Base-by-base conservation (phyloP, 495 filamentous ascomycete genomes). In the Xylaria nigripes region DNA sequence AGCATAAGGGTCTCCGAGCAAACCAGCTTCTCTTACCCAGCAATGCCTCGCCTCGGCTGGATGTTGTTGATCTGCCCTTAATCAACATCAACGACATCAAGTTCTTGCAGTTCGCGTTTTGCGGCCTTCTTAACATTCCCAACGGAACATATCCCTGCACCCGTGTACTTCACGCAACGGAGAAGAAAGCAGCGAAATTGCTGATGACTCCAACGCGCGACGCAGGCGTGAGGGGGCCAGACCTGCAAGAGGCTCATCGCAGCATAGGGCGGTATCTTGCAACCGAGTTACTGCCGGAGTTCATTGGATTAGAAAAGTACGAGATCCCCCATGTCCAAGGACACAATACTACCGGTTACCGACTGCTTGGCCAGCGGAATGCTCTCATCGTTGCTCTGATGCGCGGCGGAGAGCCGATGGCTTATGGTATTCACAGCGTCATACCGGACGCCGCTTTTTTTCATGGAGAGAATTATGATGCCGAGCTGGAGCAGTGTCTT, bases 321-420 rank as follows among this genome's bases (percentile, higher is more conserved):
- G 6, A 55, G 0, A 84, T 84, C 41, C 50, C 55, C 6, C 79
- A 86, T 55, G 79, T 84, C 1, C 77, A 82, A 50, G 79, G 76
- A 23, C 53, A 76, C 42, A 15, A 38, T 7, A 77, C 69, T 2
- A 56, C 24, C 1, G 82, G 83, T n/a, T 71, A 81, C 60, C 75
- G 75, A 9, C 72, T 86, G 7, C 34, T 50, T 0, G 32, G 76
- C 38, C 80, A 87, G 64, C 6, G 67, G 8, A 54, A 67, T 18
- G 86, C 81, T 3, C 56, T 73, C 15, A 85, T 87, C 41, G 72
- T 86, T 12, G 66, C 81, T 0, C 64, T 86, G 22, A 85, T 86
- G 83, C 79, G 83, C 25, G 83, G 79, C 18, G 83, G 83, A 23
- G 81, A 85, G 62, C 70, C 83, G 12, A 82, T 87, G 79, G 84